Evolutionary conservation across 768 basidiomycete species (phyloP).

Genomic region (Boletus pseudopeckii): DNA sequence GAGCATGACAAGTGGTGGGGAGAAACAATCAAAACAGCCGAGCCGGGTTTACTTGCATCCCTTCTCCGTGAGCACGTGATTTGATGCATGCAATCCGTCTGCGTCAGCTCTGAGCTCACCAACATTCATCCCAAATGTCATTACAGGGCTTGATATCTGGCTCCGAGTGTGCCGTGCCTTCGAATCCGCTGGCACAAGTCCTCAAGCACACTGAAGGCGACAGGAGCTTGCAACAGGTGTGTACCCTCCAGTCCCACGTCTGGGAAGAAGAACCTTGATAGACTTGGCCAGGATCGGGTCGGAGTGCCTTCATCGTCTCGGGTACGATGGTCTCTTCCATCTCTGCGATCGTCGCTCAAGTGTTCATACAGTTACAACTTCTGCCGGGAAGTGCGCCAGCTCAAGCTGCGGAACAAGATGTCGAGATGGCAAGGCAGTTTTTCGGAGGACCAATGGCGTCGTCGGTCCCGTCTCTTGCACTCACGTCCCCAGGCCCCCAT

Average conservation of each 20-base stretch:
- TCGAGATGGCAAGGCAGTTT: constrained; percentile 75
- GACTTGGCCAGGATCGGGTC: constrained; percentile 57
- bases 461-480: constrained; percentile 33
- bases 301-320: constrained; percentile 70
- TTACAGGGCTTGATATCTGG: constrained; percentile 81
- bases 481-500: constrained; percentile 32
- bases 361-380: constrained; percentile 58
- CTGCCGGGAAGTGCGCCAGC: constrained; percentile 57
- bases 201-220: constrained; percentile 89
- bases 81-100: neutral
- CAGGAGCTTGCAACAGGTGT: constrained; percentile 81
- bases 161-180: constrained; percentile 79
- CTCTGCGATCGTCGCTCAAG: neutral
- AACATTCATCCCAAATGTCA: constrained; percentile 46
- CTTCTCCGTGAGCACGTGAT: constrained; percentile 19
- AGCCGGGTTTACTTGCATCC: neutral
- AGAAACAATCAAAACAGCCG: neutral
- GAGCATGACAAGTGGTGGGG: constrained; percentile 11
- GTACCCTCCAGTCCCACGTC: constrained; percentile 10
- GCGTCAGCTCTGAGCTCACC: neutral
- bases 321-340: constrained; percentile 37
- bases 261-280: neutral
- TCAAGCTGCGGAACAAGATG: constrained; percentile 59
- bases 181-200: constrained; percentile 86
- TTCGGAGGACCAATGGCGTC: constrained; percentile 49